Conservation (phyloP, 2,329 filamentous ascomycete genomes). For the Didymella pomorum region DNA sequence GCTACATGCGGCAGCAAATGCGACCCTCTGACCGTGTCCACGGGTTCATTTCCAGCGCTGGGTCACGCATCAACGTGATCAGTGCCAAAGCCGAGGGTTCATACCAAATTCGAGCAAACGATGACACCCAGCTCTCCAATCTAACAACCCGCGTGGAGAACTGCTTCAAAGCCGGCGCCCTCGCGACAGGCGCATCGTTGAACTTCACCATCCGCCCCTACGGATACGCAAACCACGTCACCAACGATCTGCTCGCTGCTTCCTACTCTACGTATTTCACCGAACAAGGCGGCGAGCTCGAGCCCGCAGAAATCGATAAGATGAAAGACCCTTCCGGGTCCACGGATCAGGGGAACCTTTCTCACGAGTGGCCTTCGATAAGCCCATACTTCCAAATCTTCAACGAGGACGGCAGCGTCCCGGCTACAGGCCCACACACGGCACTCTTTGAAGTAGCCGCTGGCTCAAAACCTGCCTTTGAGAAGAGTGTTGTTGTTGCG, state of each 20-base stretch:
- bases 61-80: slow-evolving; percentile 25
- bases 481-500: slow-evolving; percentile 24
- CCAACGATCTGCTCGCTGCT: slow-evolving; percentile 22
- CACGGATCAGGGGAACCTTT: slow-evolving; percentile 30
- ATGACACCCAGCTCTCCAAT: slow-evolving; percentile 17
- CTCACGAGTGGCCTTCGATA: slow-evolving; percentile 26
- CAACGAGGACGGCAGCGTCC: slow-evolving; percentile 23
- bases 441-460: slow-evolving; percentile 26
- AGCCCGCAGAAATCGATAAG: slow-evolving; percentile 9
- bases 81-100: slow-evolving; percentile 7
- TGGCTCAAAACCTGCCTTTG: slow-evolving; percentile 20
- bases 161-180: slow-evolving; percentile 25
- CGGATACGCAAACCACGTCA: slow-evolving; percentile 24
- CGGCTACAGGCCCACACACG: slow-evolving; percentile 25
- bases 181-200: slow-evolving; percentile 20
- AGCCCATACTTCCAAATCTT: slow-evolving; percentile 29
- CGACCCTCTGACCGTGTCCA: slow-evolving; percentile 26
- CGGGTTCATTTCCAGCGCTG: slow-evolving; percentile 25
- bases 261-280: slow-evolving; percentile 18
- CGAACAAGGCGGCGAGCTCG: slow-evolving; percentile 3
- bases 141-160: slow-evolving; percentile 19
- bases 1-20: slow-evolving; percentile 27
- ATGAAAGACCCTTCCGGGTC: slow-evolving; percentile 18
- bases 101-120: slow-evolving; percentile 25
- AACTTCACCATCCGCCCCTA: slow-evolving; percentile 25